Percentiles rank a stretch among this genome's conserved stretches.
These are phyloP conservation scores for Trypanosoma platydactyli DNA, from an alignment of 208 protist genomes.

Conservation along the genomic window DNA sequence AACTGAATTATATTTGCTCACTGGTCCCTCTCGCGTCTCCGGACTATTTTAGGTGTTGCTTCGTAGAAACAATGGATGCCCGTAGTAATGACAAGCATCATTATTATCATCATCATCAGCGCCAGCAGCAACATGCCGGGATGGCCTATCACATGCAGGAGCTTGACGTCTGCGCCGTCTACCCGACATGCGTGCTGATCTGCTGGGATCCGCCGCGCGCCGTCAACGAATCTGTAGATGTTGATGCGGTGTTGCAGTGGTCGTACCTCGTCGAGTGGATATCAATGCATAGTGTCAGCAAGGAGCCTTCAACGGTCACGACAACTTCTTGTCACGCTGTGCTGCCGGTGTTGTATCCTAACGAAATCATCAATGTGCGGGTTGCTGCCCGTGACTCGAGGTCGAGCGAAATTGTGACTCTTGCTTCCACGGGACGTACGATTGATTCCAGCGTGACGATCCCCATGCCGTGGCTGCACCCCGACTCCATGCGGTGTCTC, in stretches of 20 bases:
- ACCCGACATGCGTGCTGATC: conserved; percentile 46
- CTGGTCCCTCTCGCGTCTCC: no score
- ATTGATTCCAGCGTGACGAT: conserved; percentile 25
- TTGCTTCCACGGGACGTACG: conserved; percentile 31
- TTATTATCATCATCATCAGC: not conserved
- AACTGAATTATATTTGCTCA: no score
- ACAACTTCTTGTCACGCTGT: conserved; percentile 35
- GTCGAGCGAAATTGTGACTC: conserved; percentile 25
- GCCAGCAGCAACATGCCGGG: no score
- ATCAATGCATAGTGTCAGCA: conserved; percentile 26
- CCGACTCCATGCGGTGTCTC: conserved; percentile 17
- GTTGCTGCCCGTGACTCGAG: conserved; percentile 36
- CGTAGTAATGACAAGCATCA: conserved; percentile 4
- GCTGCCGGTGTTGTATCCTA: conserved; percentile 37
- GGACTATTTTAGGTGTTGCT: not conserved
- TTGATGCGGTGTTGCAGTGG: conserved; percentile 36
- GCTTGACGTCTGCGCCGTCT: conserved; percentile 29
- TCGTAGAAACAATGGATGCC: conserved; percentile 7
- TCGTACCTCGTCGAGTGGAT: conserved; percentile 60
- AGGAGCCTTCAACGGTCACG: conserved; percentile 15
- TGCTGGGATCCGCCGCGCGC: conserved; percentile 42
- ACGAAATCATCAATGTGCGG: conserved; percentile 56
- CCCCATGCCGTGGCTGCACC: conserved; percentile 41
- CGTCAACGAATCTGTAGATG: not conserved
- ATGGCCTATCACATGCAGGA: conserved; percentile 17